A percentile compares a stretch with the other conserved stretches of the same genome.
phyloP scores from a whole-genome alignment of 1,284 basidiomycete species.

The Wolfiporia cocos region DNA sequence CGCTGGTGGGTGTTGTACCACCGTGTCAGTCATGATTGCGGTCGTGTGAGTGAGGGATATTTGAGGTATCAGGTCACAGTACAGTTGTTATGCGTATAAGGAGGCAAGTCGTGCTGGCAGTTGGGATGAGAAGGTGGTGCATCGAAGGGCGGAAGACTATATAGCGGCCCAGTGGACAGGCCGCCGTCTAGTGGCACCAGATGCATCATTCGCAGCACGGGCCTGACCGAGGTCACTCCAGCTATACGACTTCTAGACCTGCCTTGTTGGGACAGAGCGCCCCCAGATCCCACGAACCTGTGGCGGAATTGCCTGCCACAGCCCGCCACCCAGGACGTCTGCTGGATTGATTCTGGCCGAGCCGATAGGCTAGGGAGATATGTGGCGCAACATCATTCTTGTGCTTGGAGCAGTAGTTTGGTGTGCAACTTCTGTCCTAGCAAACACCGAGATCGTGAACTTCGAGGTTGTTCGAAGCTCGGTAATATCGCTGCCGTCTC shows the following conservation, averaged over 20 bases:
- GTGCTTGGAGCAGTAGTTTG: background rate
- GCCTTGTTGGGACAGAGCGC: constrained; percentile 1
- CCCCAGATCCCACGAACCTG: background rate
- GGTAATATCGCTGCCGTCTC: constrained; percentile 17
- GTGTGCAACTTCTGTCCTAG: constrained; percentile 19
- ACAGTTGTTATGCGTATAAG: no score
- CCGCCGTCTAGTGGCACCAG: constrained; percentile 1
- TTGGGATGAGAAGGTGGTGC: background rate
- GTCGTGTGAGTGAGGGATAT: constrained; percentile 1
- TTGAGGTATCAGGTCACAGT: no score
- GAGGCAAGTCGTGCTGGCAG: background rate
- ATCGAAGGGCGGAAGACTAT: background rate
- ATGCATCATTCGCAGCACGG: background rate
- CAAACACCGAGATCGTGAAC: constrained; percentile 65
- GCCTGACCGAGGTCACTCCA: background rate
- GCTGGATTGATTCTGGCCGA: background rate
- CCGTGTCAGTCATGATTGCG: constrained; percentile 12
- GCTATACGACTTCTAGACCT: constrained; percentile 2
- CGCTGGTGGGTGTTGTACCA: constrained; percentile 26
- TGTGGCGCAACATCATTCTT: background rate
- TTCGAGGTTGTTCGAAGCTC: constrained; percentile 33
- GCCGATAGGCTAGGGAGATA: constrained; percentile 1
- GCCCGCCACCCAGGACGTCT: background rate
- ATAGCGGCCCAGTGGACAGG: background rate
- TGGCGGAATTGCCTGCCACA: background rate